A percentile compares a stretch with the other conserved stretches of the same genome.
phyloP scores from a whole-genome alignment of 306 rosid genomes.

The Begonia loranthoides region DNA sequence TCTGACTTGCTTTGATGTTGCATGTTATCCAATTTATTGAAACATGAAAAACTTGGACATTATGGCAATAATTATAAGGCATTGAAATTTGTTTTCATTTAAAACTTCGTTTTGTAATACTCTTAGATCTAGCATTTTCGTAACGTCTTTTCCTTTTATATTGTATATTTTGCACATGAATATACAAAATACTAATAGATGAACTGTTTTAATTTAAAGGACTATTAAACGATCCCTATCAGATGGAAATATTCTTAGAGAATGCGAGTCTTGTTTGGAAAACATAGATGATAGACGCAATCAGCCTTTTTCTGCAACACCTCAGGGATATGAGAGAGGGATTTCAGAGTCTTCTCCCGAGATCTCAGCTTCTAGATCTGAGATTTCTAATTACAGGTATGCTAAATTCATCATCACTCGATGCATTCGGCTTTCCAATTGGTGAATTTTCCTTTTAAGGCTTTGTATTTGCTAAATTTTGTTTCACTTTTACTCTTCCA shows the following conservation, averaged over 20 bases:
- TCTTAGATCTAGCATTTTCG: no score
- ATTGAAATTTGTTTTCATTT: no score
- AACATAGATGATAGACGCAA: slow-evolving; percentile 24
- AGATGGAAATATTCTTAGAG: slow-evolving; percentile 54
- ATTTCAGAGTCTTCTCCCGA: slow-evolving; percentile 47
- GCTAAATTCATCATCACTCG: slow-evolving; percentile 13
- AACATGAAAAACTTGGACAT: no score
- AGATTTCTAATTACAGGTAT: slow-evolving; percentile 57
- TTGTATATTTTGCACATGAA: no score
- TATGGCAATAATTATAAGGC: no score
- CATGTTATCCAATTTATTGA: no score
- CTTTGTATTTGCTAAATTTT: background rate
- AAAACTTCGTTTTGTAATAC: no score
- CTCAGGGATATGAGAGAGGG: slow-evolving; percentile 11
- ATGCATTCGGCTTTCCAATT: background rate
- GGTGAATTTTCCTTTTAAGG: slow-evolving; percentile 4
- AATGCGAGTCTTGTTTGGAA: slow-evolving; percentile 30
- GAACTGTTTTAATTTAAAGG: slow-evolving; percentile 26
- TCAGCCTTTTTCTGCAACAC: slow-evolving; percentile 25
- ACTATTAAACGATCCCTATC: slow-evolving; percentile 75
- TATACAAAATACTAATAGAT: no score
- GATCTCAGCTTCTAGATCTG: slow-evolving; percentile 35
- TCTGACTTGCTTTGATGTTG: no score
- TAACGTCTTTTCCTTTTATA: no score
- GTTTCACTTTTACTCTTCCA: background rate